Percentiles rank a stretch among this genome's conserved stretches.
These are phyloP conservation scores for Cytospora chrysosperma DNA, from an alignment of 2,329 filamentous ascomycete genomes.

Conservation along the genomic window DNA sequence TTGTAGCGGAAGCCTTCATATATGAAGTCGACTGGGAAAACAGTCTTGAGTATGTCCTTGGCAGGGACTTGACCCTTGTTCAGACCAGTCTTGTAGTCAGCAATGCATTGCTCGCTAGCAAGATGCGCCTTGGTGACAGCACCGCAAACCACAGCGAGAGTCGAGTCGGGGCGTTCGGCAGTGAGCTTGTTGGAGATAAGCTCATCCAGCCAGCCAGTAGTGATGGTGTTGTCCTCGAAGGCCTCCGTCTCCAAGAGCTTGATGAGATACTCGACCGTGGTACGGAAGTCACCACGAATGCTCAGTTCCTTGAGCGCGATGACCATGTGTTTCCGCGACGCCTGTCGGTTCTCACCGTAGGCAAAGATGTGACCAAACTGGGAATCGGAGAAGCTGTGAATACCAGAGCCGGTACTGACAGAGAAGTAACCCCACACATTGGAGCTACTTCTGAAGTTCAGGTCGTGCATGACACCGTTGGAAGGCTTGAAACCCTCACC, in stretches of 20 bases:
- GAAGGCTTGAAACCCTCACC: slow-evolving; percentile 99
- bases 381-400: slow-evolving; percentile 98
- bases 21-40: slow-evolving; percentile 97
- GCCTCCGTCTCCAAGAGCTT: slow-evolving; percentile 97
- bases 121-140: slow-evolving; percentile 93
- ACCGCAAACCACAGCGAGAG: slow-evolving; percentile 92
- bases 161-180: slow-evolving; percentile 89
- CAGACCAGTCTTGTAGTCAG: slow-evolving; percentile 81
- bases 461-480: slow-evolving; percentile 96
- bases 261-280: slow-evolving; percentile 97
- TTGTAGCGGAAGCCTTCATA: slow-evolving; percentile 97
- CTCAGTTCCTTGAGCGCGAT: slow-evolving; percentile 97
- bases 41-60: slow-evolving; percentile 95
- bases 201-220: slow-evolving; percentile 97
- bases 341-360: slow-evolving; percentile 94
- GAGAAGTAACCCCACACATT: slow-evolving; percentile 99
- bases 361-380: slow-evolving; percentile 99
- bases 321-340: slow-evolving; percentile 98
- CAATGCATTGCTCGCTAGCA: slow-evolving; percentile 84
- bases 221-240: slow-evolving; percentile 99
- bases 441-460: slow-evolving; percentile 98
- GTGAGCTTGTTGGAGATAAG: slow-evolving; percentile 97
- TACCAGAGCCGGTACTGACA: slow-evolving; percentile 91
- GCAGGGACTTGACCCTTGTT: slow-evolving; percentile 97
- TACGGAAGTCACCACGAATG: slow-evolving; percentile 98